Conservation (phyloP, 768 basidiomycete species). For the Trametes villosa region DNA sequence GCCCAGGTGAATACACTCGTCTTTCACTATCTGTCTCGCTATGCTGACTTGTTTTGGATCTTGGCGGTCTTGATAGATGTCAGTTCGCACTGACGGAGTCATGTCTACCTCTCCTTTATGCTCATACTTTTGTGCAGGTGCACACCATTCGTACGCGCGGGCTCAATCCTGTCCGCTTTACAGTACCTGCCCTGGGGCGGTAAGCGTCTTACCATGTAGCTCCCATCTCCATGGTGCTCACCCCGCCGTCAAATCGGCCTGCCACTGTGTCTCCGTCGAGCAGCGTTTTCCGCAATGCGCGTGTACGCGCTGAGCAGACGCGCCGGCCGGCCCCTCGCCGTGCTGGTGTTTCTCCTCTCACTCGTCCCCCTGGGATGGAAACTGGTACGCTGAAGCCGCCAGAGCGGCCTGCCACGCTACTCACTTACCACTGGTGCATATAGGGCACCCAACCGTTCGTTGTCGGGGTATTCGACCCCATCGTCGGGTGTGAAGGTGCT, state of each 20-base stretch:
- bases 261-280: too few relatives aligned
- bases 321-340: background rate
- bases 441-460: background rate
- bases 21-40: too few relatives aligned
- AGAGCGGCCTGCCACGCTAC: too few relatives aligned
- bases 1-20: background rate
- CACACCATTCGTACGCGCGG: background rate
- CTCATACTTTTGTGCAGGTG: too few relatives aligned
- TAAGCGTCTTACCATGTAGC: too few relatives aligned
- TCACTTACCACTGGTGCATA: too few relatives aligned
- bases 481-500: background rate
- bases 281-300: background rate
- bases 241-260: background rate
- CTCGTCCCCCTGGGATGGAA: background rate
- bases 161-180: background rate
- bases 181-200: background rate
- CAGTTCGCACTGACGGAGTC: background rate
- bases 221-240: background rate
- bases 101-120: too few relatives aligned
- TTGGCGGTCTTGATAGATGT: background rate
- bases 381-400: too few relatives aligned
- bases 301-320: background rate
- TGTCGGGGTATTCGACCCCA: background rate
- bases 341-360: background rate
- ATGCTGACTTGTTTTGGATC: background rate